Evolutionary conservation across 768 basidiomycete genomes (phyloP), one percentile per base, ranked within the genome.

Genomic region (Cyathus striatus): DNA sequence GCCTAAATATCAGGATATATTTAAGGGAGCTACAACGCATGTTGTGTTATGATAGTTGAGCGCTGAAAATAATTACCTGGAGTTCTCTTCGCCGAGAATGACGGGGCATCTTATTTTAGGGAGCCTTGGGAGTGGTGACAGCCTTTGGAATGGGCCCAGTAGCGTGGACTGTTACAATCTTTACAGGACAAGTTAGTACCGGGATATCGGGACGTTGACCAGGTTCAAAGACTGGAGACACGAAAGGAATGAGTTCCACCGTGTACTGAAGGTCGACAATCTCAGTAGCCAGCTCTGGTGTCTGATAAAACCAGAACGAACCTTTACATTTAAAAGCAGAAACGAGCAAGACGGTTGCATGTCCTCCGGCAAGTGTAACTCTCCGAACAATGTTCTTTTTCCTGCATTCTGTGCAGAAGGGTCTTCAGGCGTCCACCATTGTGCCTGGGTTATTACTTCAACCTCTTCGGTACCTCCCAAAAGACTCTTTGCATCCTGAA

Each of bases 311-410:
- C n/a, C n/a, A n/a, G n/a, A 32, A 46, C 62, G 40, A 23, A 66
- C 64, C 34, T 56, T 53, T 20, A 63, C 45, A 27, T 50, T 52
- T 46, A 65, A 62, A 32, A 57, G 42, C 9, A 41, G 44, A 35
- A 62, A 56, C 14, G 42, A 43, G 22, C 58, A 57, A 14, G 63
- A 59, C 23, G 63, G 54, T 27, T 54, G 56, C 21, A 63, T 30
- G 3, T 64, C 58, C 26, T 56, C 54, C 17, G 53, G 46, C 2
- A 67, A 43, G 17, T 60, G 62, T 16, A 65, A 59, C 48, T 67
- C 65, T 26, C 65, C 65, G 24, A 58, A 53, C 16, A 67, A 40
- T 1, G 35, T 43, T 14, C 58, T 57, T 37, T 34, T 40, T 12
- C 49, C 41, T 13, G 47, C 17, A 10, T 12, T 30, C 37, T 49